Evolutionary conservation across 2,329 filamentous ascomycete species (phyloP), one percentile per base, ranked within the genome.

Genomic region (Claviceps humidiphila): DNA sequence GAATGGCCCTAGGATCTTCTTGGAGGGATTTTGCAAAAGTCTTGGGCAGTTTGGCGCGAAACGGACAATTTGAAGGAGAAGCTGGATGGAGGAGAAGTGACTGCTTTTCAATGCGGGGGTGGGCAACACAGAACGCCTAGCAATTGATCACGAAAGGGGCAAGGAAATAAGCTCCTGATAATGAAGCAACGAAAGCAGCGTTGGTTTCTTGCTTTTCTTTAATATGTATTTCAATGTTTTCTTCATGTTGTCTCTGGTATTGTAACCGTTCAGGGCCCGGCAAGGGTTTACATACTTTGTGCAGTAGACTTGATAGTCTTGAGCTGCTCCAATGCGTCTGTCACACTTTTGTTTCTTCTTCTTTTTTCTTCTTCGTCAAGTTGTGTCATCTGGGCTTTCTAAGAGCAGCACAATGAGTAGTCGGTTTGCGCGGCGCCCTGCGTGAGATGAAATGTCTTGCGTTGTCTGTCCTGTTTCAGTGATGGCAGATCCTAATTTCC

Each of bases 101-200:
- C 20, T 26, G 9, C 11, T 17, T 47, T 37, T 20, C 22, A 11
- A 4, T 5, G 34, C 30, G 46, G 6, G 13, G 30, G 9, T 8
- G 8, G 40, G 39, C n/a, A 16, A 24, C 41, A 43, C 16, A 39
- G 42, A 24, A 44, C 4, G 14, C 3, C 8, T 3, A 38, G 37
- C 30, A 34, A 34, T 11, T 34, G 30, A 9, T 34, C 30, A 34
- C 30, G 9, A 17, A 24, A 13, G 20, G 14, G 9, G 39, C 14
- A 3, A 4, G 20, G 17, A 14, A 3, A 14, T 20, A 20, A 11
- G 13, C 2, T 4, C 30, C 41, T 17, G n/a, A n/a, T 50, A 20
- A 50, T 39, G 41, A 50, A 17, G 41, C 38, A 45, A 50, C 30
- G 49, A 50, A 45, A 24, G 49, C 49, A 37, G 41, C 44, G 20